Evolutionary conservation across 306 rosid species (phyloP), one percentile per base, ranked within the genome.

Genomic region (Vicia sativa): DNA sequence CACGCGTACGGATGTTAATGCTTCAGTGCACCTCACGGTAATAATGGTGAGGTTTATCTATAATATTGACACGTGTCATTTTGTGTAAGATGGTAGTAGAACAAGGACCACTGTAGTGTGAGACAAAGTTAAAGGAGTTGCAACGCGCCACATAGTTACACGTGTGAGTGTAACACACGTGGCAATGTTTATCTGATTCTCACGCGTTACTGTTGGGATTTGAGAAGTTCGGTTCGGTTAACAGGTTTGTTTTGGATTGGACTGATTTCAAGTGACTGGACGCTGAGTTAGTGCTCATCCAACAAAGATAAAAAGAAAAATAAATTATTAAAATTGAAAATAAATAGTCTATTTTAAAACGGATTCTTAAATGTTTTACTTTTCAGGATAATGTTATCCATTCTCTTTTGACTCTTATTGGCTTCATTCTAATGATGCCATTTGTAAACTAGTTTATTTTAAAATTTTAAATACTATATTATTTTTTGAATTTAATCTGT

Each of bases 1-100:
- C 74, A 42, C 69, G 76, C 39, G 69, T 61, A 37, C n/a, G 21
- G 2, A 10, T 2, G 0, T 4, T 0, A 16, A 72, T 11, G 62
- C 19, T 1, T 38, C 2, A 31, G 13, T 21, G 65, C 65, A 70
- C 43, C 56, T 56, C 65, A 31, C 42, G 56, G 10, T 15, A 26
- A 69, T 28, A 6, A 29, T 7, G 11, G 18, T 31, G 19, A 54
- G 66, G 31, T 1, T 18, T n/a, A 3, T 28, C 28, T 1, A n/a
- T 15, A 2, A 31, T 58, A 3, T 4, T 10, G 58, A 58, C 57
- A 58, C 67, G 75, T 70, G 43, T 16, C 15, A 31, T 23, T 19
- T 10, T 50, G 12, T 42, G 12, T 11, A 5, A 11, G 46, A 42
- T 42, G 65, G 65, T 9, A 9, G 7, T 9, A 34, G 38, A 35